Conservation (phyloP, 2,329 filamentous ascomycete genomes). For the Fusarium oxysporum region DNA sequence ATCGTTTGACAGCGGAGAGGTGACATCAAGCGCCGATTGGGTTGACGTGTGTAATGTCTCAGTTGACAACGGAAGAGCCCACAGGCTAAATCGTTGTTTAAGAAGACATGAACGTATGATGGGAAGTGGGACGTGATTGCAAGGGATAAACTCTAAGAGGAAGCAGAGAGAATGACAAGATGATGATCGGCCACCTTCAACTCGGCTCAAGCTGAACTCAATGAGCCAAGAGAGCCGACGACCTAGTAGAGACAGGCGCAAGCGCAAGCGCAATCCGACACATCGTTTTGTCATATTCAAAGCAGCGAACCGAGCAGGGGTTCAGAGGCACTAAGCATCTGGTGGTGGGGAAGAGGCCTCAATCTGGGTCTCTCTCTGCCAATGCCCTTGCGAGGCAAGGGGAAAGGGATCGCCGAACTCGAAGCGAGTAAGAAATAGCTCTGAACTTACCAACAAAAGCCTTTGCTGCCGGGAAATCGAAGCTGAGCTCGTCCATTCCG, state of each 20-base stretch:
- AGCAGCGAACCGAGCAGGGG: slow-evolving; percentile 27
- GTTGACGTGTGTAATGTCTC: slow-evolving; percentile 41
- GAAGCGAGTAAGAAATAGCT: slow-evolving; percentile 36
- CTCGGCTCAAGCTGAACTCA: slow-evolving; percentile 24
- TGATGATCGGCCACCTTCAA: slow-evolving; percentile 32
- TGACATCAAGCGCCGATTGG: slow-evolving; percentile 32
- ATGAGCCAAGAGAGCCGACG: slow-evolving; percentile 23
- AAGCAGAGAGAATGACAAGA: slow-evolving; percentile 16
- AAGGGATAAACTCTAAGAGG: slow-evolving; percentile 46
- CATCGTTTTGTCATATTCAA: slow-evolving; percentile 16
- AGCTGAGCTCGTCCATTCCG: slow-evolving; percentile 64
- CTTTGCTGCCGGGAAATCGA: slow-evolving; percentile 62
- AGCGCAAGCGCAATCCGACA: slow-evolving; percentile 27
- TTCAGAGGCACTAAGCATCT: slow-evolving; percentile 30
- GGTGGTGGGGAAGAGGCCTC: slow-evolving; percentile 41
- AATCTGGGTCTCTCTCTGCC: slow-evolving; percentile 30
- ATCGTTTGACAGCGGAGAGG: slow-evolving; percentile 36
- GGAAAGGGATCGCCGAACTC: slow-evolving; percentile 30
- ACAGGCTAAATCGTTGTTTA: slow-evolving; percentile 35
- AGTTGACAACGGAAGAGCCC: slow-evolving; percentile 32
- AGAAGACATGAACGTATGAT: slow-evolving; percentile 15
- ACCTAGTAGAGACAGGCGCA: slow-evolving; percentile 25
- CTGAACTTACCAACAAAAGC: slow-evolving; percentile 68
- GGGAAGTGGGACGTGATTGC: slow-evolving; percentile 59
- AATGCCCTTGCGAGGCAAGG: slow-evolving; percentile 31